Conservation (phyloP, 2,329 filamentous ascomycete genomes). For the Scedosporium aurantiacum region DNA sequence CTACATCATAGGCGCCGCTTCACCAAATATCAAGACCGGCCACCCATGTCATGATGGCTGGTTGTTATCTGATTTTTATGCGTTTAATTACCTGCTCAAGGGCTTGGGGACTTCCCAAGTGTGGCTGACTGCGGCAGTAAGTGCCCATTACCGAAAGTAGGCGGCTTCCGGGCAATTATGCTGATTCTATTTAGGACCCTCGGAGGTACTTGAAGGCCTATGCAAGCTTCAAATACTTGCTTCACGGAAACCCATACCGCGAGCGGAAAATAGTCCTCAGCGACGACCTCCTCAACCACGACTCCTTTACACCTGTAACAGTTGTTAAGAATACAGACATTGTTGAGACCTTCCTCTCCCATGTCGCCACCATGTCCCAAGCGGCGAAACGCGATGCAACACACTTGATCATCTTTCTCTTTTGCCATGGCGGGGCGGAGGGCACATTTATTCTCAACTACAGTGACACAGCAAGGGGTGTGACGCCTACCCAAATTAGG, state of each 20-base stretch:
- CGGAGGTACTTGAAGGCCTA: neutral
- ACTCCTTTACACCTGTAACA: no score
- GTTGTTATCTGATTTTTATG: conserved; percentile 11
- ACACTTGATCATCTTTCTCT: neutral
- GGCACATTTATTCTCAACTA: neutral
- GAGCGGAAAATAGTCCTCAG: neutral
- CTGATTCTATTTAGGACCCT: neutral
- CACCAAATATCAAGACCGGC: conserved; percentile 4
- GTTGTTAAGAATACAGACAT: neutral
- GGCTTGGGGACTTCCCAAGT: neutral
- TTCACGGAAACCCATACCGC: neutral
- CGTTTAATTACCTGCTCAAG: conserved; percentile 10
- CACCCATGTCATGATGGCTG: conserved; percentile 6
- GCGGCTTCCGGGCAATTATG: no score
- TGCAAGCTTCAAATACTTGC: neutral
- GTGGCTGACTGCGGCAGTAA: neutral
- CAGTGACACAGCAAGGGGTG: neutral
- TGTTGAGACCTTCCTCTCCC: neutral
- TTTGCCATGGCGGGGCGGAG: neutral
- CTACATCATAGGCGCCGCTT: conserved; percentile 6
- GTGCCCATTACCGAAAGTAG: neutral
- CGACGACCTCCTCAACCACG: neutral
- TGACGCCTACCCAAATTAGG: neutral
- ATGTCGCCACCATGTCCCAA: neutral
- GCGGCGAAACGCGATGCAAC: neutral